Conservation (phyloP, 2,329 filamentous ascomycete species). For the Metarhizium sp. region DNA sequence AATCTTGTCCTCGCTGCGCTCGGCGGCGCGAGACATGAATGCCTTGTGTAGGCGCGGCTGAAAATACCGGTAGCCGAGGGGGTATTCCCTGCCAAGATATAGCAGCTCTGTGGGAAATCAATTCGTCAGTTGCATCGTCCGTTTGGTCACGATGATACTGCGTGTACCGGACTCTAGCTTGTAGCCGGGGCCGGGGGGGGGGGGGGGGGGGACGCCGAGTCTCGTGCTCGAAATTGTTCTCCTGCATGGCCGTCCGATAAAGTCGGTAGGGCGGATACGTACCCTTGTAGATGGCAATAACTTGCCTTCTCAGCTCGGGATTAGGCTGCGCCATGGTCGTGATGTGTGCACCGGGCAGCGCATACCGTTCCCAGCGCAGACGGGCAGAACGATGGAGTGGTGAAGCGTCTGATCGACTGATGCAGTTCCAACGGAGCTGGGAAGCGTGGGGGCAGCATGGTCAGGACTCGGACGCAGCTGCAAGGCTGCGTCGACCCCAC, state of each 20-base stretch:
- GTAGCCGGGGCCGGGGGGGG: not conserved
- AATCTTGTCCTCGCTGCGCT: constrained; percentile 69
- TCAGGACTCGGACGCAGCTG: too few species aligned
- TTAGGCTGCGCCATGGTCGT: constrained; percentile 27
- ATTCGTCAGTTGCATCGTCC: not conserved
- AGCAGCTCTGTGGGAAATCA: constrained; percentile 59
- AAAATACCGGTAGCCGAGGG: constrained; percentile 74
- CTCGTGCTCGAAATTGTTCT: too few species aligned
- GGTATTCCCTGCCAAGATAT: constrained; percentile 77
- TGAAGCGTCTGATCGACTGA: not conserved
- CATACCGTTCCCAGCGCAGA: not conserved
- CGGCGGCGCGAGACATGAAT: constrained; percentile 64
- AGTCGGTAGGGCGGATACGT: not conserved
- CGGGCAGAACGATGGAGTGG: not conserved
- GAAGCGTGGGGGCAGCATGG: too few species aligned
- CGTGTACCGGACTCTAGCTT: not conserved
- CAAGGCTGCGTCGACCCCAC: not conserved
- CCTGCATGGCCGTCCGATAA: too few species aligned
- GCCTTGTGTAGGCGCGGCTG: constrained; percentile 72
- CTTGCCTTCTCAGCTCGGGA: constrained; percentile 59
- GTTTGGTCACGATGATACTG: not conserved
- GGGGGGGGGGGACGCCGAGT: too few species aligned
- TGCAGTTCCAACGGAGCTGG: too few species aligned
- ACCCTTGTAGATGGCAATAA: constrained; percentile 88
- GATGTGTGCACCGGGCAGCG: not conserved